Percentiles rank a stretch among this genome's conserved stretches.
These are phyloP conservation scores for Karstenula rhodostoma DNA, from an alignment of 2,329 filamentous ascomycete species.

Conservation along the genomic window DNA sequence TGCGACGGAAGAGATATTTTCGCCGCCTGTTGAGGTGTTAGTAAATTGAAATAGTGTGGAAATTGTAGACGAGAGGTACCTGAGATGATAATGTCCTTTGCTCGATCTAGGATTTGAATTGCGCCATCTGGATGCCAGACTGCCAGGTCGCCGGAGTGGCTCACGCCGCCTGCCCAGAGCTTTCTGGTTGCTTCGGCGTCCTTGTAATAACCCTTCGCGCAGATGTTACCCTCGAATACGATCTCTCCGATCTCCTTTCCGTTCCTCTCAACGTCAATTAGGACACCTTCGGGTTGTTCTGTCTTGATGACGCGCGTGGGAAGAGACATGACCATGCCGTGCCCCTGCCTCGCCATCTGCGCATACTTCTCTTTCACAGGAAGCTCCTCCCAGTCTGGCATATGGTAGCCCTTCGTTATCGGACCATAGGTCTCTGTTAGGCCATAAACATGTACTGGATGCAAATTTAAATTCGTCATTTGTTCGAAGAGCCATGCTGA, in stretches of 20 bases:
- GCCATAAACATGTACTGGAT: constrained; percentile 93
- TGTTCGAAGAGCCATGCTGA: constrained; percentile 90
- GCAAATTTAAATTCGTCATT: constrained; percentile 87
- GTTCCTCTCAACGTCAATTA: constrained; percentile 73
- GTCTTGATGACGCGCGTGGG: constrained; percentile 84
- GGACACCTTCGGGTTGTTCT: constrained; percentile 70
- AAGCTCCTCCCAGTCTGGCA: constrained; percentile 84
- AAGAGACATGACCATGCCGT: constrained; percentile 85
- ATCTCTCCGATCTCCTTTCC: constrained; percentile 84
- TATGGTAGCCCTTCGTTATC: constrained; percentile 89
- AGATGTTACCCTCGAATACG: constrained; percentile 90
- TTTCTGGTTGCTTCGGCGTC: constrained; percentile 85
- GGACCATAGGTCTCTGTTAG: constrained; percentile 90
- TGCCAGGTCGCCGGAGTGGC: constrained; percentile 91
- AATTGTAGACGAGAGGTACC: constrained; percentile 59
- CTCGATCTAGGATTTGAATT: constrained; percentile 89
- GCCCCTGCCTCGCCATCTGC: constrained; percentile 92
- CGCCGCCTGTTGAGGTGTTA: constrained; percentile 70
- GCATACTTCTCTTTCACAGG: constrained; percentile 79
- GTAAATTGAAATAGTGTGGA: neutral
- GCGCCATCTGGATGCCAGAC: constrained; percentile 93
- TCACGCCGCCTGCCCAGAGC: constrained; percentile 83
- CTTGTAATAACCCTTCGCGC: constrained; percentile 90
- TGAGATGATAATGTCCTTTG: constrained; percentile 98
- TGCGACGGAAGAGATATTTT: constrained; percentile 95